phyloP scores from a whole-genome alignment of 805 yeast species.

The Myxozyma udenii region DNA sequence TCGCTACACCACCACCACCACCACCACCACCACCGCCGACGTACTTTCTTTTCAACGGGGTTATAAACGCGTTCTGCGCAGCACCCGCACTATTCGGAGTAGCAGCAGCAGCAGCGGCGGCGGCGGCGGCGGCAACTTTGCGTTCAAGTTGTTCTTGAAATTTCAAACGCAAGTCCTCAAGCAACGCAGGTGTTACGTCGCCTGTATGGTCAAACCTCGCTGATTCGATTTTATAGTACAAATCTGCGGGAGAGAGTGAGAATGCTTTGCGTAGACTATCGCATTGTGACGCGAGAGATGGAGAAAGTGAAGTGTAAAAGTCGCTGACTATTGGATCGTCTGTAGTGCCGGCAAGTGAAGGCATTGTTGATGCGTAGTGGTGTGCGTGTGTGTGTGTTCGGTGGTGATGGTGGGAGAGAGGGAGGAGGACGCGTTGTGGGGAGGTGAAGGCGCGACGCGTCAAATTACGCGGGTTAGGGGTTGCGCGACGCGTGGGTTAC shows the following conservation, averaged over 20 bases:
- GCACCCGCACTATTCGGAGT: not conserved
- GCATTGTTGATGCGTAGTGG: not conserved
- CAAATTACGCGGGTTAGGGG: no score
- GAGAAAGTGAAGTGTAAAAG: not conserved
- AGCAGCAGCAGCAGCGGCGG: not conserved
- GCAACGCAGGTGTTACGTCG: conserved; percentile 5
- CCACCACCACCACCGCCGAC: not conserved
- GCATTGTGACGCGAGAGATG: conserved; percentile 2
- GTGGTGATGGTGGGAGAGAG: no score
- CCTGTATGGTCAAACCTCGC: not conserved
- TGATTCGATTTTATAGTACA: conserved; percentile 22
- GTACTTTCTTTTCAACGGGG: conserved; percentile 26
- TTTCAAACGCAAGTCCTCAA: conserved; percentile 18
- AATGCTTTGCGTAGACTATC: conserved; percentile 11
- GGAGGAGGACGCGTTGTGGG: not conserved
- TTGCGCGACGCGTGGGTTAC: conserved; percentile 10
- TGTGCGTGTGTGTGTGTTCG: conserved; percentile 2
- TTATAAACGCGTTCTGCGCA: not conserved
- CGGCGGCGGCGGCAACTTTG: conserved; percentile 3
- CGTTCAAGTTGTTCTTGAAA: conserved; percentile 24
- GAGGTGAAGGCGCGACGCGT: not conserved
- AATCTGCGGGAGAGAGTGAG: conserved; percentile 13
- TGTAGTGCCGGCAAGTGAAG: conserved; percentile 1
- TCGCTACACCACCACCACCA: not conserved
- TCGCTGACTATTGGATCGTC: no score